Conservation (phyloP, 2,329 filamentous ascomycete species). For the Trichoderma hamatum region DNA sequence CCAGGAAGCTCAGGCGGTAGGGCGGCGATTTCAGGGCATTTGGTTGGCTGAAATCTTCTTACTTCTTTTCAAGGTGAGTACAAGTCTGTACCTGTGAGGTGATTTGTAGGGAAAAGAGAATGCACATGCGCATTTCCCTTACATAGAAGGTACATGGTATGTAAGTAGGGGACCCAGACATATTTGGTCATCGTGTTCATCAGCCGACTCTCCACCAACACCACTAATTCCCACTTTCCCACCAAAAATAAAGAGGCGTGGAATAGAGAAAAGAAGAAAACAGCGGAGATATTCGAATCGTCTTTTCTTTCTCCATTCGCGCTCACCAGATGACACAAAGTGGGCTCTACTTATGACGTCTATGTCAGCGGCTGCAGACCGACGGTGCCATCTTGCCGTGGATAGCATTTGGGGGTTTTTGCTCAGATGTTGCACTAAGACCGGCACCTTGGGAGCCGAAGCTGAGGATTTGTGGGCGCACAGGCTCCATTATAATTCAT, state of each 20-base stretch:
- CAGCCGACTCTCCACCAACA: constrained; percentile 6
- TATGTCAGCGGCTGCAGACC: background rate
- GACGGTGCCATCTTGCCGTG: constrained; percentile 18
- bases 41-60: background rate
- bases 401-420: background rate
- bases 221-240: background rate
- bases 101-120: background rate
- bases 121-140: background rate
- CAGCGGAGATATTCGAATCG: constrained; percentile 1
- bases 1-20: background rate
- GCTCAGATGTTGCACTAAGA: background rate
- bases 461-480: constrained; percentile 22
- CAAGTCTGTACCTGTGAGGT: background rate
- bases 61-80: background rate
- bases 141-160: background rate
- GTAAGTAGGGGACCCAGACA: background rate
- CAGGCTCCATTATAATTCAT: background rate
- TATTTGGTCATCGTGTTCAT: constrained; percentile 5
- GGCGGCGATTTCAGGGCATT: constrained; percentile 12
- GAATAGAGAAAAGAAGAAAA: background rate
- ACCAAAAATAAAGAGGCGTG: background rate
- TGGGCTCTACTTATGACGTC: constrained; percentile 10
- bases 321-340: constrained; percentile 7
- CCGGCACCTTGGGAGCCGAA: constrained; percentile 11
- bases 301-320: background rate